phyloP scores from a whole-genome alignment of 371 early-diverging fungal genomes.

The Gilbertella persicaria region DNA sequence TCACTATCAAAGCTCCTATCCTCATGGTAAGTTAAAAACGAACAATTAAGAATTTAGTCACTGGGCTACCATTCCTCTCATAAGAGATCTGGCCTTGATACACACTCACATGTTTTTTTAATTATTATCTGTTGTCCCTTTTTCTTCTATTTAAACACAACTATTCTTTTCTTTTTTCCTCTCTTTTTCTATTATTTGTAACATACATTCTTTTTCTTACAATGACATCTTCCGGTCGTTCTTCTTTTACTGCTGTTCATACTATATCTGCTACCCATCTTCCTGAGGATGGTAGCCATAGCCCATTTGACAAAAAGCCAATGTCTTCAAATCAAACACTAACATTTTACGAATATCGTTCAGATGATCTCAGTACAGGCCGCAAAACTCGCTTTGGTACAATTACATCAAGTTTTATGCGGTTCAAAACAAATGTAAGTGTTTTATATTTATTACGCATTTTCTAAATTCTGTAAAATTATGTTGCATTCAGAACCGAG shows the following conservation, averaged over 20 bases:
- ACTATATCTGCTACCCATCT: not conserved
- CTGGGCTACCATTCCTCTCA: no score
- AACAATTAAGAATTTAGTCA: slow-evolving; percentile 1
- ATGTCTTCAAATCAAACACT: not conserved
- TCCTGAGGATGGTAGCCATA: not conserved
- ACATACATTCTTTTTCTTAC: not conserved
- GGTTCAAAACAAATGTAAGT: slow-evolving; percentile 9
- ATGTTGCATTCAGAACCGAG: slow-evolving; percentile 44
- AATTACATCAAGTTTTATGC: not conserved
- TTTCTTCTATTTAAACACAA: not conserved
- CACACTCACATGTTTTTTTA: not conserved
- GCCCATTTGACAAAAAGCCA: slow-evolving; percentile 6
- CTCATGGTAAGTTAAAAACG: slow-evolving; percentile 8
- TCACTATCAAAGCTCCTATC: slow-evolving; percentile 4
- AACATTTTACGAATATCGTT: not conserved
- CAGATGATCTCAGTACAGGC: slow-evolving; percentile 5
- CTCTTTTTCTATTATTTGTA: not conserved
- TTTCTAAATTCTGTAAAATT: not conserved
- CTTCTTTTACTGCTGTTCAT: slow-evolving; percentile 13
- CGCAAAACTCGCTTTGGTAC: not conserved
- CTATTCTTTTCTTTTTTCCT: not conserved
- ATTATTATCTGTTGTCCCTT: not conserved
- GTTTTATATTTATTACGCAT: not conserved
- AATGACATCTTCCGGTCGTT: slow-evolving; percentile 15
- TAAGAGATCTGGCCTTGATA: not conserved